These are phyloP conservation scores for Phytopythium mirpurense DNA, from an alignment of 352 stramenopile genomes.

Conservation along the genomic window DNA sequence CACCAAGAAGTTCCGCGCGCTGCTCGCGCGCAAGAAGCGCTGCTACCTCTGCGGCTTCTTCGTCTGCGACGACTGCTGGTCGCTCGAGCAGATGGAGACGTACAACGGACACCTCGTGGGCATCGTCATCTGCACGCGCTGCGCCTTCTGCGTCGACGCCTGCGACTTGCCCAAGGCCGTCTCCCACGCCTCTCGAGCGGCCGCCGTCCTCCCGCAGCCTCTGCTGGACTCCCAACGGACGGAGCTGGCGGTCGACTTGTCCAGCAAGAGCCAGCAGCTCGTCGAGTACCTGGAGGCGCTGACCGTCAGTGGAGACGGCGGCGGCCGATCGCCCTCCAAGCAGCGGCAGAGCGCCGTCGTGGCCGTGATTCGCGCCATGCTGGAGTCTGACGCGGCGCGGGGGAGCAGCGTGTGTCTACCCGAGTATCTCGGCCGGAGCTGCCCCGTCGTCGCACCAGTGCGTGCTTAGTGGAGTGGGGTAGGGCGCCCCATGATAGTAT, in stretches of 20 bases:
- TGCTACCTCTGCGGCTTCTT: too few species aligned
- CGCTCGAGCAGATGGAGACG: constrained; percentile 12
- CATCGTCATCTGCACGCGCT: constrained; percentile 39
- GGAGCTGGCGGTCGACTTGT: neutral
- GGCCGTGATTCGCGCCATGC: constrained; percentile 1
- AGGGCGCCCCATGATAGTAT: too few species aligned
- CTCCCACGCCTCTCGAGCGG: too few species aligned
- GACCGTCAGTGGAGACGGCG: neutral
- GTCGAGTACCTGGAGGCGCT: neutral
- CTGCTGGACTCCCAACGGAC: neutral
- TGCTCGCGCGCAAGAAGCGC: too few species aligned
- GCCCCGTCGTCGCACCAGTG: too few species aligned
- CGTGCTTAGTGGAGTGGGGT: too few species aligned
- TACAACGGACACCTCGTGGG: constrained; percentile 13
- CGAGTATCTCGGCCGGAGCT: too few species aligned
- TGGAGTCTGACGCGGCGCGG: neutral
- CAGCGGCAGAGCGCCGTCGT: neutral
- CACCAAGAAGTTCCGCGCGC: too few species aligned
- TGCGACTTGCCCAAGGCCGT: constrained; percentile 36
- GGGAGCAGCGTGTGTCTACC: too few species aligned
- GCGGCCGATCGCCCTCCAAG: neutral
- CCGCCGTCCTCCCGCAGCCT: too few species aligned
- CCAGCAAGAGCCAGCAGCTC: neutral
- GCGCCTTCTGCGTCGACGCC: constrained; percentile 34
- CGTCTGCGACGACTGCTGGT: constrained; percentile 15